A percentile compares a stretch with the other conserved stretches of the same genome.
Conservation (phyloP, 2,329 filamentous ascomycete genomes). For the Epichloe amarillans region DNA sequence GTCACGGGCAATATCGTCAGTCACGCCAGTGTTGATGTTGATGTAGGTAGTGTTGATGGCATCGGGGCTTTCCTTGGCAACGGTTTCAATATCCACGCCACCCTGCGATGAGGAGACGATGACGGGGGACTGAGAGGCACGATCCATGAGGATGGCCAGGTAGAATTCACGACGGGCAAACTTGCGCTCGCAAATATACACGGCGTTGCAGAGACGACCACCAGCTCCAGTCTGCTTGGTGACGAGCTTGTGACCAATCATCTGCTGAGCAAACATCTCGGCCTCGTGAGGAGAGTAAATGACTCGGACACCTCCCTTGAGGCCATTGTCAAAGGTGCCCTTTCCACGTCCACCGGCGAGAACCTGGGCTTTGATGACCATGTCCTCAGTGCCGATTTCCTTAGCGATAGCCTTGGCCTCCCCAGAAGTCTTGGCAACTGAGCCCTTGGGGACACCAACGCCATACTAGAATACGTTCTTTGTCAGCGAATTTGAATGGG, state of each 20-base stretch:
- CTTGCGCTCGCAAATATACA: slow-evolving; percentile 99
- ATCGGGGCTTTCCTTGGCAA: slow-evolving; percentile 94
- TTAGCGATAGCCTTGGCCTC: slow-evolving; percentile 90
- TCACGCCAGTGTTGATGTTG: slow-evolving; percentile 89
- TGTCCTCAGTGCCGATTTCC: slow-evolving; percentile 83
- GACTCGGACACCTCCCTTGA: slow-evolving; percentile 96
- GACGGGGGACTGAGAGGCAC: slow-evolving; percentile 70
- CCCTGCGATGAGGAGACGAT: slow-evolving; percentile 97
- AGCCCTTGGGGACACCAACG: slow-evolving; percentile 80
- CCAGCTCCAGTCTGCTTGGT: slow-evolving; percentile 96
- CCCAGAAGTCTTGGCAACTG: slow-evolving; percentile 66
- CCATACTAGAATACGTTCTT: slow-evolving; percentile 54
- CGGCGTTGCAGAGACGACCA: slow-evolving; percentile 88
- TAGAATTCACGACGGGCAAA: slow-evolving; percentile 99
- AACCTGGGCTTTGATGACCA: slow-evolving; percentile 99
- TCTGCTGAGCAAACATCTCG: slow-evolving; percentile 95
- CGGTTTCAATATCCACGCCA: slow-evolving; percentile 97
- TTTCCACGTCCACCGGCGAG: slow-evolving; percentile 96
- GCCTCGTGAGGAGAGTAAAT: slow-evolving; percentile 97
- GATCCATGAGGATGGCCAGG: slow-evolving; percentile 97
- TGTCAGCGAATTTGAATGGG: slow-evolving; percentile 6
- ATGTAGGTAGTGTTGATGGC: slow-evolving; percentile 91
- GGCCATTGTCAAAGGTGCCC: slow-evolving; percentile 92
- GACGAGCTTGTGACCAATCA: slow-evolving; percentile 99
- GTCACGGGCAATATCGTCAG: slow-evolving; percentile 81